These are phyloP conservation scores for Globisporangium abappressorium DNA, from an alignment of 352 stramenopile species.

Conservation along the genomic window DNA sequence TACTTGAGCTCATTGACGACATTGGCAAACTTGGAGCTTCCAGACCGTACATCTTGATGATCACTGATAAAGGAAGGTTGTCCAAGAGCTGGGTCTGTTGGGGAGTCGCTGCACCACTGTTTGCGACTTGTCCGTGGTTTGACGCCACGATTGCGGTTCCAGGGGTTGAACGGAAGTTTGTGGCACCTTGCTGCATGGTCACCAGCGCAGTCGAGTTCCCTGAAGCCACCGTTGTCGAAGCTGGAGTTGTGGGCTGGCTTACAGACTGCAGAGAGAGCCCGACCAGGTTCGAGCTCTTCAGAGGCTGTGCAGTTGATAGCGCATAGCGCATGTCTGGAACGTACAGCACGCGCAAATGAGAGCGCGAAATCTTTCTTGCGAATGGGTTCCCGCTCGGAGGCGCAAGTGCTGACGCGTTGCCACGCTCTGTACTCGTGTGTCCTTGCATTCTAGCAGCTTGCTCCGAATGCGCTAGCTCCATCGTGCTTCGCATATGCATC, in stretches of 20 bases:
- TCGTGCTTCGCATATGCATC: conserved; percentile 88
- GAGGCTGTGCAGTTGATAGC: conserved; percentile 47
- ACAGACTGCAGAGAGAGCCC: conserved; percentile 21
- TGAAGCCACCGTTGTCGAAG: conserved; percentile 9
- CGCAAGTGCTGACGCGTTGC: conserved; percentile 19
- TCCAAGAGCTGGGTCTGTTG: conserved; percentile 38
- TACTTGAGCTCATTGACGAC: conserved; percentile 22
- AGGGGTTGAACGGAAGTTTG: conserved; percentile 22
- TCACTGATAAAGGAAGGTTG: conserved; percentile 68
- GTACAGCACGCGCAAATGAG: conserved; percentile 54
- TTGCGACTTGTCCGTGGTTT: conserved; percentile 16
- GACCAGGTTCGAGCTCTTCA: conserved; percentile 42
- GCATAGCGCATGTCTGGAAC: conserved; percentile 67
- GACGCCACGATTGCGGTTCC: conserved; percentile 16
- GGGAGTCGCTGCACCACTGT: conserved; percentile 15
- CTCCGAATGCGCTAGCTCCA: conserved; percentile 80
- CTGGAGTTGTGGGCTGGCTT: conserved; percentile 16
- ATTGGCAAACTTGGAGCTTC: conserved; percentile 66
- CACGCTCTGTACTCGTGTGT: conserved; percentile 32
- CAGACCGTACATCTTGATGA: conserved; percentile 85
- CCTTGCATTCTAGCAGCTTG: conserved; percentile 70
- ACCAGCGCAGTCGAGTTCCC: conserved; percentile 41
- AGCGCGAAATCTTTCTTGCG: conserved; percentile 53
- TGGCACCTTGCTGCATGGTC: conserved; percentile 21
- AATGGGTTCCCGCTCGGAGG: conserved; percentile 43